Conservation (phyloP, 164 flowering plant genomes). For the Kalanchoe fedtschenkoi region DNA sequence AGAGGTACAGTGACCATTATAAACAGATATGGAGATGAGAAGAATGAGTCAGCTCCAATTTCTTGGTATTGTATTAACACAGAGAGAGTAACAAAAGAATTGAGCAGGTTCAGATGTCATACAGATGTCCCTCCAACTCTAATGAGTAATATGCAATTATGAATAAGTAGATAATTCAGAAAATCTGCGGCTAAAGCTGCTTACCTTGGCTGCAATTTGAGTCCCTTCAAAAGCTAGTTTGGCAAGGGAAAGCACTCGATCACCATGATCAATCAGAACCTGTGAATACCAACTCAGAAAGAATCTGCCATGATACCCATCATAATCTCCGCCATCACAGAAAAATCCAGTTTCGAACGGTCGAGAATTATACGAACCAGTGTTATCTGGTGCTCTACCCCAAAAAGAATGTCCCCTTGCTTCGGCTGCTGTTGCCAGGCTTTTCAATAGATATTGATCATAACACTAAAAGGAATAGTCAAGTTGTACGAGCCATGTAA, state of each 20-base stretch:
- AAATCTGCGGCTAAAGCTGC: slow-evolving; percentile 5
- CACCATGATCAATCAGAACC: slow-evolving; percentile 68
- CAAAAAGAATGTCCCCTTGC: slow-evolving; percentile 75
- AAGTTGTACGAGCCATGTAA: background rate
- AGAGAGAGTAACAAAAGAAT: background rate
- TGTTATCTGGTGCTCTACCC: slow-evolving; percentile 86
- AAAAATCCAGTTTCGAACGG: slow-evolving; percentile 87
- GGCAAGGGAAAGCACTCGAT: slow-evolving; percentile 71
- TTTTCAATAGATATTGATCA: slow-evolving; percentile 72
- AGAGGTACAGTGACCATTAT: background rate
- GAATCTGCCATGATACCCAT: slow-evolving; percentile 84
- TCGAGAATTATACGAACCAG: slow-evolving; percentile 73
- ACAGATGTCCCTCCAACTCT: background rate
- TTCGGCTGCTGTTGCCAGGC: slow-evolving; percentile 72
- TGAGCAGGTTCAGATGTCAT: background rate
- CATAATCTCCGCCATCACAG: slow-evolving; percentile 92
- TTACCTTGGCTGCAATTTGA: slow-evolving; percentile 70
- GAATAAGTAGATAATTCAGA: background rate
- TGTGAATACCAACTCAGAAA: slow-evolving; percentile 84
- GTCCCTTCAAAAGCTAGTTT: slow-evolving; percentile 79
- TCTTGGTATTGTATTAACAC: background rate
- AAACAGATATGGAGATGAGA: background rate
- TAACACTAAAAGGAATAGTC: slow-evolving; percentile 48
- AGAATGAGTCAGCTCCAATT: too few species aligned
- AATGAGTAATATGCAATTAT: background rate